These are phyloP conservation scores for Prunus kanzakura DNA, from an alignment of 306 rosid genomes.

Conservation along the genomic window DNA sequence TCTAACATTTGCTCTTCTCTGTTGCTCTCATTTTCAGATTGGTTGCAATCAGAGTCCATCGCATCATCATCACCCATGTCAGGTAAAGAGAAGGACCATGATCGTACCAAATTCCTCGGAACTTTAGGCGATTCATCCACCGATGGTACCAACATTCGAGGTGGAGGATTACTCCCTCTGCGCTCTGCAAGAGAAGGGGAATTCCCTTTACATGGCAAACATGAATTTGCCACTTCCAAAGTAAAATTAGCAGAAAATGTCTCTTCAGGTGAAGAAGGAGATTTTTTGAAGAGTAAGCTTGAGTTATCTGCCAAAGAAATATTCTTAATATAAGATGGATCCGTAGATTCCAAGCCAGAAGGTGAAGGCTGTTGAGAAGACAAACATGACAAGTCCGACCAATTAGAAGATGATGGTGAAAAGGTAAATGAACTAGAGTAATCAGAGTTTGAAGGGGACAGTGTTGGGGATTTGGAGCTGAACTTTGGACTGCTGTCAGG, in stretches of 20 bases:
- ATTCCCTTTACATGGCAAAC: conserved; percentile 38
- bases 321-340: conserved; percentile 41
- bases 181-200: conserved; percentile 80
- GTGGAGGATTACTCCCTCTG: conserved; percentile 84
- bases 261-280: conserved; percentile 36
- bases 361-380: conserved; percentile 81
- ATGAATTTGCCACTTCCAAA: conserved; percentile 24
- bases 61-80: conserved; percentile 44
- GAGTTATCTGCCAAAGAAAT: conserved; percentile 41
- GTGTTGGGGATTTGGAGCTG: conserved; percentile 60
- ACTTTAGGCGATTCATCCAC: conserved; percentile 46
- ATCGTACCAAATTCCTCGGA: conserved; percentile 48
- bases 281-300: conserved; percentile 37
- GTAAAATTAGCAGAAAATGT: conserved; percentile 30
- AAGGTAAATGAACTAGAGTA: conserved; percentile 67
- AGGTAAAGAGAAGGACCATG: conserved; percentile 58
- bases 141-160: conserved; percentile 65
- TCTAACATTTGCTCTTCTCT: conserved; percentile 35
- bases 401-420: conserved; percentile 83
- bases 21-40: conserved; percentile 32
- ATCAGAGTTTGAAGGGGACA: conserved; percentile 83
- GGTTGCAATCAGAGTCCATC: conserved; percentile 44
- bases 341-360: conserved; percentile 58
- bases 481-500: conserved; percentile 45
- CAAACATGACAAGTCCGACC: conserved; percentile 74